phyloP scores from a whole-genome alignment of 2,329 filamentous ascomycete species.

The Juglanconis sp. region DNA sequence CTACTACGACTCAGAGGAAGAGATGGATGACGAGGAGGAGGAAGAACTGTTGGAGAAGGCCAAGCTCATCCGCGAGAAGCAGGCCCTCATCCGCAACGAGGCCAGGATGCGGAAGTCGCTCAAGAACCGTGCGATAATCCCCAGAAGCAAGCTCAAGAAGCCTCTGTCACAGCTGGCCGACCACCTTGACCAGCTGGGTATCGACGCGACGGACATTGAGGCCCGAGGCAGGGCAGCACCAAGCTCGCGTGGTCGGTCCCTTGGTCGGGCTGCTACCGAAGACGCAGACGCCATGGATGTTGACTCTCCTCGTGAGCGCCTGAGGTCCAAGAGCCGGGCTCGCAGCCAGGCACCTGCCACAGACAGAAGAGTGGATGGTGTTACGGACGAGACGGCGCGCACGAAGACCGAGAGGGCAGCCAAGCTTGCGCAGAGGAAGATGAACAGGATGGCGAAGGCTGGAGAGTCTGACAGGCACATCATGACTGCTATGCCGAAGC shows the following conservation, averaged over 20 bases:
- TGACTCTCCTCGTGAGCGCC: constrained; percentile 56
- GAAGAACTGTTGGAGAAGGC: constrained; percentile 88
- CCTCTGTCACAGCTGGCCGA: constrained; percentile 83
- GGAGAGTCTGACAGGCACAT: constrained; percentile 94
- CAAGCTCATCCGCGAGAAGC: constrained; percentile 92
- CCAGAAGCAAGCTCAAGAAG: constrained; percentile 76
- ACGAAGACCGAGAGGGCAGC: constrained; percentile 80
- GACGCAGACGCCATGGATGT: constrained; percentile 76
- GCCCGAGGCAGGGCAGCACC: constrained; percentile 67
- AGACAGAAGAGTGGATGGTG: constrained; percentile 74
- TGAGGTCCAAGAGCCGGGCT: constrained; percentile 71
- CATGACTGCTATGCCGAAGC: constrained; percentile 77
- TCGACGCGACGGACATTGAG: constrained; percentile 74
- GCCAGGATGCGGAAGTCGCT: constrained; percentile 92
- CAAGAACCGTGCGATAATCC: constrained; percentile 95
- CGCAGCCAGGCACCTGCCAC: constrained; percentile 53
- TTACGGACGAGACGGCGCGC: constrained; percentile 63
- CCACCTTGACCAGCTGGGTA: constrained; percentile 78
- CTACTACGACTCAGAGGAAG: constrained; percentile 83
- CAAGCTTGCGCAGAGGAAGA: constrained; percentile 94
- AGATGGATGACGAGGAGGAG: constrained; percentile 84
- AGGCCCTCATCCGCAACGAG: constrained; percentile 86
- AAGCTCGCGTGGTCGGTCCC: constrained; percentile 66
- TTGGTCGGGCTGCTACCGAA: constrained; percentile 58
- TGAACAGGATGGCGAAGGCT: constrained; percentile 96